phyloP scores from a whole-genome alignment of 345 rosid genomes.

The Heritiera fomes region DNA sequence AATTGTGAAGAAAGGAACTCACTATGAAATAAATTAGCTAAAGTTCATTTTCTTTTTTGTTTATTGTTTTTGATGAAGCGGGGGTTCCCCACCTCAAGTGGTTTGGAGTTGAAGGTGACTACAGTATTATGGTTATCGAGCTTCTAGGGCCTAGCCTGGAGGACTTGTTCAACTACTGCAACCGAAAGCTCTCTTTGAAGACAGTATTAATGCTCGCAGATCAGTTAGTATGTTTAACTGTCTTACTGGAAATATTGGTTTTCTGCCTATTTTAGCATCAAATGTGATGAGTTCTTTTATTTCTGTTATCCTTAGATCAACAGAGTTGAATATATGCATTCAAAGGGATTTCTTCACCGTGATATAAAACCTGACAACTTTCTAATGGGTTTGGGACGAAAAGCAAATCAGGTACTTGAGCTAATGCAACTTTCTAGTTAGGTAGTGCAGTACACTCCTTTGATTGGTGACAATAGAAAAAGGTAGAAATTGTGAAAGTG shows the following conservation, averaged over 20 bases:
- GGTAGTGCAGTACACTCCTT: not conserved
- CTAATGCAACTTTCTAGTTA: not conserved
- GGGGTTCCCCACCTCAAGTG: conserved; percentile 65
- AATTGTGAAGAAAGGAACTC: not conserved
- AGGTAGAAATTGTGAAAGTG: not conserved
- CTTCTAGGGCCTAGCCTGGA: conserved; percentile 75
- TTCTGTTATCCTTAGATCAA: conserved; percentile 47
- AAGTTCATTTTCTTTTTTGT: conserved; percentile 3
- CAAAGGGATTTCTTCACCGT: conserved; percentile 91
- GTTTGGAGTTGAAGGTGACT: conserved; percentile 66
- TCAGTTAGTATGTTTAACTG: conserved; percentile 47
- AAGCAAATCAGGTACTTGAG: conserved; percentile 83
- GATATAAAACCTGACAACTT: conserved; percentile 98
- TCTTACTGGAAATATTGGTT: not conserved
- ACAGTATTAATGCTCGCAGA: conserved; percentile 72
- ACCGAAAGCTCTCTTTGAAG: conserved; percentile 59
- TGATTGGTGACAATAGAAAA: conserved; percentile 1
- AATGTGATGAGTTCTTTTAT: conserved; percentile 2
- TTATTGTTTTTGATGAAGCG: conserved; percentile 33
- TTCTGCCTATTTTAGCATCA: not conserved
- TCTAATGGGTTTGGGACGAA: conserved; percentile 92
- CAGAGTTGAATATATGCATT: conserved; percentile 94
- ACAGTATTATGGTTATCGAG: conserved; percentile 64
- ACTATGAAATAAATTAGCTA: conserved; percentile 7
- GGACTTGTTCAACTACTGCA: conserved; percentile 62